Evolutionary conservation across 148 eudicot genomes (phyloP), one percentile per base, ranked within the genome.

Genomic region (Fagopyrum tataricum): DNA sequence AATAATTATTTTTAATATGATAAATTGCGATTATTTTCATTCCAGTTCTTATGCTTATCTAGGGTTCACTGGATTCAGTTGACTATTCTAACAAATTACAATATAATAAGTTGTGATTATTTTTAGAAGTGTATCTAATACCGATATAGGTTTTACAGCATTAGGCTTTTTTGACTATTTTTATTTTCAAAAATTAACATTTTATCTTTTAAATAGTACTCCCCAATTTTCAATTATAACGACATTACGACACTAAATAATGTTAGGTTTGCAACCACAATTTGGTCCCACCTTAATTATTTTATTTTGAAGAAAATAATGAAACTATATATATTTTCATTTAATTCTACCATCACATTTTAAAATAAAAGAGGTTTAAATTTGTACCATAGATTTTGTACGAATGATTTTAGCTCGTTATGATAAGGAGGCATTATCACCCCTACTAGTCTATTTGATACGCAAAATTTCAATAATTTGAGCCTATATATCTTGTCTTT

Each of bases 371-470:
- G n/a, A 61, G 17, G 41, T 61, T 61, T 61, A 26, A 61, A 24
- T 61, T 61, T 61, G 13, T 40, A 61, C 67, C 67, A 61, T 61
- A 40, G 26, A 11, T 24, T 59, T 59, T 59, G 67, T 10, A 55
- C 61, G 61, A 55, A 55, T 55, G 61, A 55, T 55, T 55, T 21
- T 20, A 55, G 26, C 61, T 20, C 20, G 26, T 55, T 55, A 55
- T 6, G 11, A 55, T n/a, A 20, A 59, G 67, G 62, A 24, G 14
- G 40, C 67, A 59, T 23, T 59, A 23, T 59, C 11, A 23, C 6
- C 66, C 40, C 67, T 59, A 59, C 67, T 24, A 24, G 40, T 59
- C 67, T 59, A 59, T 59, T 59, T 59, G 40, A 11, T 23, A 59
- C 4, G 4, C 64, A 53, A 5, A 18, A 55, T 20, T 55, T 55